Percentiles rank a stretch among this genome's conserved stretches.
phyloP scores from a whole-genome alignment of 768 basidiomycete genomes.

The Mycena rosella region DNA sequence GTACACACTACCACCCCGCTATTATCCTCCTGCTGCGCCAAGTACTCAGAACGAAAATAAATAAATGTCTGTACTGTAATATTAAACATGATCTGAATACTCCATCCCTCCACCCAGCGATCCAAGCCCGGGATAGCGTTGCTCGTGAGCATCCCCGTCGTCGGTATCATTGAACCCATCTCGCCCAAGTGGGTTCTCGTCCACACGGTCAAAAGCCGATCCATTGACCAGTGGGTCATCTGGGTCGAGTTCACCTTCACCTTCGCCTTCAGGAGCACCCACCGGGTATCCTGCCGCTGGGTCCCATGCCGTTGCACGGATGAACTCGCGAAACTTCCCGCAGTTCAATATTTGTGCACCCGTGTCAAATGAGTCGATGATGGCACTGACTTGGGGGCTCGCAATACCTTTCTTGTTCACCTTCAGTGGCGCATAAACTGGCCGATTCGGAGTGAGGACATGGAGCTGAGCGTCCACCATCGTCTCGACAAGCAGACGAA shows the following conservation, averaged over 20 bases:
- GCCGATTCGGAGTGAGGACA: constrained; percentile 3
- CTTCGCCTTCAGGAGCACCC: background rate
- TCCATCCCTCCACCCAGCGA: constrained; percentile 21
- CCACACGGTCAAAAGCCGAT: constrained; percentile 8
- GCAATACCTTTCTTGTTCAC: constrained; percentile 4
- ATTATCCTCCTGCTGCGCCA: too few species aligned
- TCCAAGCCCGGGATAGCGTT: constrained; percentile 15
- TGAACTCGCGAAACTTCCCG: constrained; percentile 41
- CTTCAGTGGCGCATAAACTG: constrained; percentile 17
- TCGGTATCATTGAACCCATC: constrained; percentile 13
- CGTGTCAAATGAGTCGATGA: background rate
- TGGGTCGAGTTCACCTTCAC: background rate
- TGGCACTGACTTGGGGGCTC: too few species aligned
- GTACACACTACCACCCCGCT: too few species aligned
- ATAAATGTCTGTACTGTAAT: background rate
- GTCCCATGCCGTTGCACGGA: constrained; percentile 39
- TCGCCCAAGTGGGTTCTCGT: constrained; percentile 9
- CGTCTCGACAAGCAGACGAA: constrained; percentile 12
- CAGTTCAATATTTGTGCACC: constrained; percentile 36
- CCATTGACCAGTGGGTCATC: constrained; percentile 13
- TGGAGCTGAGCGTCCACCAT: constrained; percentile 19
- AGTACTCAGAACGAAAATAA: too few species aligned
- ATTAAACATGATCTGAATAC: constrained; percentile 4
- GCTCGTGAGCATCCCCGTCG: constrained; percentile 18
- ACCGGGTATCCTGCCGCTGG: constrained; percentile 31